Base-by-base conservation (phyloP, 805 yeast species). In the Wickerhamomyces pijperi region DNA sequence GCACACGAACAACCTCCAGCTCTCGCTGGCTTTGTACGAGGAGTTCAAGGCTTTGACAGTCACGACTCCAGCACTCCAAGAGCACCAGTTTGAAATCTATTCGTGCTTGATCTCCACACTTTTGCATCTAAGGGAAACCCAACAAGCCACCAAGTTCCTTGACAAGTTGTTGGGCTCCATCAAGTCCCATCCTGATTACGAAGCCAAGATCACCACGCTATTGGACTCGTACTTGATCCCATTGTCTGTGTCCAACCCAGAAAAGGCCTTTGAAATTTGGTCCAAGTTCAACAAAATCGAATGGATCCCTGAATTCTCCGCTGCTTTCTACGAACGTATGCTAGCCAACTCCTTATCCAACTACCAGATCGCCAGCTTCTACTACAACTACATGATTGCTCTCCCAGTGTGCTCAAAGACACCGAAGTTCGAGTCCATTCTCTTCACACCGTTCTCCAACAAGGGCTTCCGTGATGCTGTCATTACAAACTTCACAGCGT, bases 81-180 rank as follows among this genome's bases (percentile, higher is more conserved):
- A 51, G 3, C 52, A 63, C 28, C 77, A 74, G 46, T 70, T 64
- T 46, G 54, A 58, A 28, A 66, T 78, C 25, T 79, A 78, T 50
- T 58, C 74, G 1, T 55, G 62, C 34, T 58, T 76, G 42, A 63
- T 80, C 28, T 67, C 74, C 28, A 65, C 78, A 2, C 59, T 81
- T 39, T 64, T 76, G 12, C 59, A 62, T 38, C 70, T 73, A 34
- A 71, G 68, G 32, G 72, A 77, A 45, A 46, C 66, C 29, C 60
- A 63, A 8, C 47, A 68, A 32, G 78, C 85, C 3, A 67, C 80
- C 1, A 63, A 68, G 42, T 67, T 79, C 40, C 58, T 82, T 48
- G 82, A 80, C 50, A 61, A 66, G 32, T 61, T 79, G 5, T 54
- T 80, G 33, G 47, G 63, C 0, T 70, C 72, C 35, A 66, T 65